Conservation (phyloP, 2,329 filamentous ascomycete species). For the Trematosphaeria pertusa region DNA sequence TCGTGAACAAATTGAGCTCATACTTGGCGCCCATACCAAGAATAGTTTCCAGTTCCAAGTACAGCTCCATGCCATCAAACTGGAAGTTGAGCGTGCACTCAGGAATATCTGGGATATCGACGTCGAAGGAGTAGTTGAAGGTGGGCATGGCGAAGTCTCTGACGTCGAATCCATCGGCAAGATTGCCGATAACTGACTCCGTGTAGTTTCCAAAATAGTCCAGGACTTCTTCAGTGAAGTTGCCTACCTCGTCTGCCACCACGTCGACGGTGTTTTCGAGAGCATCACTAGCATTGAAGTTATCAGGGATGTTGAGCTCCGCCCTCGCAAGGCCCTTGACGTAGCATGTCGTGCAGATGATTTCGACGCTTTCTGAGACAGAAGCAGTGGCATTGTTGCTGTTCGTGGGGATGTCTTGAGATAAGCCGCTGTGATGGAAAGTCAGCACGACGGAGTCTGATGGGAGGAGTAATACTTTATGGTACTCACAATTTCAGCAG, state of each 20-base stretch:
- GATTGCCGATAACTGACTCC: constrained; percentile 13
- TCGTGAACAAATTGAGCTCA: constrained; percentile 58
- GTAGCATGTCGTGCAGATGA: constrained; percentile 60
- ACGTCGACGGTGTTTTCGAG: constrained; percentile 18
- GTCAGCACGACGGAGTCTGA: too few species aligned
- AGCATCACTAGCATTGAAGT: constrained; percentile 49
- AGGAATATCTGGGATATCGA: constrained; percentile 54
- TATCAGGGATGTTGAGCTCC: constrained; percentile 50
- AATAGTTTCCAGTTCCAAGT: constrained; percentile 55
- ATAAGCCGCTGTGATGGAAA: constrained; percentile 4
- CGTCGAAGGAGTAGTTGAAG: constrained; percentile 33
- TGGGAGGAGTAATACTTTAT: too few species aligned
- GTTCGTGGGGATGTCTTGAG: constrained; percentile 8
- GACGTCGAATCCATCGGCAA: constrained; percentile 27
- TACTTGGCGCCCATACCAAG: constrained; percentile 55
- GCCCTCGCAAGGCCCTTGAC: constrained; percentile 56
- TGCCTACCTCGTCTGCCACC: constrained; percentile 22
- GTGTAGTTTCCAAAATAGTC: constrained; percentile 18
- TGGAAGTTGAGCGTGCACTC: constrained; percentile 54
- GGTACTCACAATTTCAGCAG: constrained; percentile 45
- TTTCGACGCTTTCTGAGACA: constrained; percentile 43
- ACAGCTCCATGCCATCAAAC: constrained; percentile 62
- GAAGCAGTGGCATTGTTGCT: constrained; percentile 20
- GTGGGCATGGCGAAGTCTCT: constrained; percentile 29
- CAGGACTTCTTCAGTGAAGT: constrained; percentile 20